Evolutionary conservation across 352 stramenopile species (phyloP), one percentile per base, ranked within the genome.

Genomic region (Pythium aristosporum): DNA sequence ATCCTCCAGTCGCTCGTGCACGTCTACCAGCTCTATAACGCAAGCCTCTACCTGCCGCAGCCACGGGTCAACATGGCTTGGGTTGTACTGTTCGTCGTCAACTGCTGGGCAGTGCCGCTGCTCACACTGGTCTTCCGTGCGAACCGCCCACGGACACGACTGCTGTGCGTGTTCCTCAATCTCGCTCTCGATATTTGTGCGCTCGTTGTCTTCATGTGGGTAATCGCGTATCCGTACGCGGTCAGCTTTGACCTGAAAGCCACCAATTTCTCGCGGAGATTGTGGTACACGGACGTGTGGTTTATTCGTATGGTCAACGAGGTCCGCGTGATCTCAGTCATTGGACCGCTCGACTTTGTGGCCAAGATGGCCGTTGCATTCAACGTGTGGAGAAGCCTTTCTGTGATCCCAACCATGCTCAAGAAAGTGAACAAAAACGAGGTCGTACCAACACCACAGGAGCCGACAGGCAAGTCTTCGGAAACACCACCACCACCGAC

Each of bases 281-380:
- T 48, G 2, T 88, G 77, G 77, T 85, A 74, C 47, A 61, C 74
- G 25, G 70, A 86, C 49, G 43, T 49, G 9, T 83, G 75, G 76
- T 66, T 73, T 6, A 68, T 75, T 18, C 65, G 79, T 39, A 68
- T 68, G 2, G 70, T 76, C 36, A 82, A 72, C 46, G 75, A 86
- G n/a, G 77, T 86, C 50, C 67, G 72, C 44, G 63, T 88, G 34
- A 54, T 79, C 16, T 42, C 67, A 16, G 51, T 76, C 12, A 39
- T 64, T 23, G 68, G 62, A 23, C 48, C 57, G 23, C 21, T 68
- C 3, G 69, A 79, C 43, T 67, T 69, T 32, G 25, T 44, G 9
- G 60, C 68, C 13, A 69, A 69, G 43, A 47, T 57, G 18, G 54
- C 63, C 9, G 72, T 79, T 13, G 57, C 52, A 2, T 64, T 50